A percentile compares a stretch with the other conserved stretches of the same genome.
These are phyloP conservation scores for Penicillium coprophilum DNA, from an alignment of 495 filamentous ascomycete species.

Conservation along the genomic window DNA sequence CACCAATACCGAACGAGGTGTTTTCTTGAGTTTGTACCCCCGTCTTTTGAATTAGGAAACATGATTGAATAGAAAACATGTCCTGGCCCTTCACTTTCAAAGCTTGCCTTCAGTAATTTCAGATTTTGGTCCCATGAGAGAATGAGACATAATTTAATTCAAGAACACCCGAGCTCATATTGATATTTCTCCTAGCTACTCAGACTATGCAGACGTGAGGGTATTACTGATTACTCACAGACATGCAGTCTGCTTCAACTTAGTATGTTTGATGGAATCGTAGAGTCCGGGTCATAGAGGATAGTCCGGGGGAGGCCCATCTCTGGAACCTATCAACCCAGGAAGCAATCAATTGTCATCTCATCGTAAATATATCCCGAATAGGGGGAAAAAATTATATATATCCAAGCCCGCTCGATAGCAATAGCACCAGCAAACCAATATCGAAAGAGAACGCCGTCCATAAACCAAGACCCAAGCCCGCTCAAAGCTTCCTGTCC, in stretches of 20 bases:
- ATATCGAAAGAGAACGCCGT: not conserved
- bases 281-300: not conserved
- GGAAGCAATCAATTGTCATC: slow-evolving; percentile 5
- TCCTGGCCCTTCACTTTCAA: not conserved
- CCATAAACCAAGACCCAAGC: not conserved
- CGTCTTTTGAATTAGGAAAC: not conserved
- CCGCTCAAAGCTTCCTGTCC: slow-evolving; percentile 16
- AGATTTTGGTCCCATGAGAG: not conserved
- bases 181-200: no score
- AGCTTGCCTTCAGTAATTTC: not conserved
- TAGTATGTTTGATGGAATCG: not conserved
- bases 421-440: not conserved
- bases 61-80: slow-evolving; percentile 6
- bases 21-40: slow-evolving; percentile 4
- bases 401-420: not conserved
- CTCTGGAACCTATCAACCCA: not conserved
- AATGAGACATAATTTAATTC: not conserved
- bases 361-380: not conserved
- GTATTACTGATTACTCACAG: no score
- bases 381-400: not conserved
- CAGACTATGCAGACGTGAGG: no score
- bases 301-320: not conserved
- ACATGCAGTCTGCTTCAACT: no score
- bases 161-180: no score
- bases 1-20: slow-evolving; percentile 5